Conservation (phyloP, 1,284 basidiomycete species). For the Trichosporon sp. region DNA sequence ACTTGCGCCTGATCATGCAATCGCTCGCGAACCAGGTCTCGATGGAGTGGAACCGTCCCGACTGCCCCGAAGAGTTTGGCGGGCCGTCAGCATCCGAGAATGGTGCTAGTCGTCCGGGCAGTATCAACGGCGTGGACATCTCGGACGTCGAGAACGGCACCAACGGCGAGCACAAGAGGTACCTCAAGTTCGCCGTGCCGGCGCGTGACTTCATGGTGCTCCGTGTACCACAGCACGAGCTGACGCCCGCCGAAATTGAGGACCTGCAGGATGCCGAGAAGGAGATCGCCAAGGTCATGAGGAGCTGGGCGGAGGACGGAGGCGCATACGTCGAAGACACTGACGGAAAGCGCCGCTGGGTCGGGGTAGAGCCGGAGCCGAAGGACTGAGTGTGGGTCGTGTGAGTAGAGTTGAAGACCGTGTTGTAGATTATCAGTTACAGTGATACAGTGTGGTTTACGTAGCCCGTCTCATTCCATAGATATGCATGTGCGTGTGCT, state of each 20-base stretch:
- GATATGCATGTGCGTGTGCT: background rate
- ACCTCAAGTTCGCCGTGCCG: constrained; percentile 62
- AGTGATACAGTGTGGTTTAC: background rate
- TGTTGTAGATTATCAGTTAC: background rate
- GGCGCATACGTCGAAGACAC: constrained; percentile 39
- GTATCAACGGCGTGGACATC: background rate
- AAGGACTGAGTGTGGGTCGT: background rate
- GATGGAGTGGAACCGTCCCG: constrained; percentile 45
- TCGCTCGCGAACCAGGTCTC: constrained; percentile 52
- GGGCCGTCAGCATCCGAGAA: constrained; percentile 59
- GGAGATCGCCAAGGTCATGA: constrained; percentile 69
- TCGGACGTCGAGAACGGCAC: background rate
- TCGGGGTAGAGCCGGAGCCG: constrained; percentile 36
- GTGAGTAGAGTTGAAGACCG: background rate
- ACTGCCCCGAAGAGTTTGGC: constrained; percentile 53
- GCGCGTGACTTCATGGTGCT: constrained; percentile 71
- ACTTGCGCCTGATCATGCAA: constrained; percentile 58
- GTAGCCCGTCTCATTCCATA: background rate
- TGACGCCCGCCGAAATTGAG: constrained; percentile 42
- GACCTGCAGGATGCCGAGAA: constrained; percentile 71
- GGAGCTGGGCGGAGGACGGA: constrained; percentile 40
- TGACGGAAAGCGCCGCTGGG: constrained; percentile 33
- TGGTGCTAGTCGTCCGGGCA: background rate
- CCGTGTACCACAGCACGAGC: constrained; percentile 59
- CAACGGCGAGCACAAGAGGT: constrained; percentile 38